Evolutionary conservation across 805 yeast species (phyloP).

Genomic region (Ogataea saltuana): DNA sequence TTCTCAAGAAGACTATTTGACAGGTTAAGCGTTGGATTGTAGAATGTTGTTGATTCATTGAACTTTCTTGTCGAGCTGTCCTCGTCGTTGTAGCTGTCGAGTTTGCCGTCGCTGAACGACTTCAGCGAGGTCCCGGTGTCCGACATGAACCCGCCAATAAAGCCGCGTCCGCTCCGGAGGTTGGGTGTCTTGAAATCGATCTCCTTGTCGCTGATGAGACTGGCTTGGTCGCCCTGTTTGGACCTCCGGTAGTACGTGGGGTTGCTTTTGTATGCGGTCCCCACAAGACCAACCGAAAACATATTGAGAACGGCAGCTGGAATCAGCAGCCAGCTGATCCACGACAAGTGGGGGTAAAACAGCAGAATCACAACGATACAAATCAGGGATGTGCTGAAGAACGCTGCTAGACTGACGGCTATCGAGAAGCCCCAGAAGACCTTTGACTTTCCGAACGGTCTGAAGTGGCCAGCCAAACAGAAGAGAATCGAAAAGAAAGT

Average conservation of each 20-base stretch:
- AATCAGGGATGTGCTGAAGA: constrained; percentile 53
- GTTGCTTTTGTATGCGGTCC: constrained; percentile 36
- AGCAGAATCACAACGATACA: constrained; percentile 57
- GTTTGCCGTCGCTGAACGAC: constrained; percentile 7
- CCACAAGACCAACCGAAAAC: constrained; percentile 50
- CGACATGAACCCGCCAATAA: constrained; percentile 13
- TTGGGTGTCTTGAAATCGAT: constrained; percentile 20
- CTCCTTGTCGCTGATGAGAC: constrained; percentile 16
- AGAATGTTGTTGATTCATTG: constrained; percentile 8
- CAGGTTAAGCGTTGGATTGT: constrained; percentile 9
- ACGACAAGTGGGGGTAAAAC: constrained; percentile 63
- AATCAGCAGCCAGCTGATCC: constrained; percentile 74
- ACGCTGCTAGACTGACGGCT: constrained; percentile 48
- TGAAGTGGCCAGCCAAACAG: constrained; percentile 36
- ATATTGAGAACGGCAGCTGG: constrained; percentile 64
- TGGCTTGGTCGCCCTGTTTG: constrained; percentile 15
- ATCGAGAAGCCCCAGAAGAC: constrained; percentile 45
- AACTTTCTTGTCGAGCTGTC: constrained; percentile 14
- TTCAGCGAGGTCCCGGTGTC: constrained; percentile 10
- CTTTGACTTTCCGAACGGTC: constrained; percentile 18
- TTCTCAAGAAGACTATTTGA: constrained; percentile 10
- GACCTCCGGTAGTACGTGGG: constrained; percentile 18
- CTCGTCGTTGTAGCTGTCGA: constrained; percentile 9
- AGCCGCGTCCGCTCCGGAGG: constrained; percentile 9
- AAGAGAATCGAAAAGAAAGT: constrained; percentile 48